Conservation (phyloP, 2,329 filamentous ascomycete species). For the Scedosporium aurantiacum region DNA sequence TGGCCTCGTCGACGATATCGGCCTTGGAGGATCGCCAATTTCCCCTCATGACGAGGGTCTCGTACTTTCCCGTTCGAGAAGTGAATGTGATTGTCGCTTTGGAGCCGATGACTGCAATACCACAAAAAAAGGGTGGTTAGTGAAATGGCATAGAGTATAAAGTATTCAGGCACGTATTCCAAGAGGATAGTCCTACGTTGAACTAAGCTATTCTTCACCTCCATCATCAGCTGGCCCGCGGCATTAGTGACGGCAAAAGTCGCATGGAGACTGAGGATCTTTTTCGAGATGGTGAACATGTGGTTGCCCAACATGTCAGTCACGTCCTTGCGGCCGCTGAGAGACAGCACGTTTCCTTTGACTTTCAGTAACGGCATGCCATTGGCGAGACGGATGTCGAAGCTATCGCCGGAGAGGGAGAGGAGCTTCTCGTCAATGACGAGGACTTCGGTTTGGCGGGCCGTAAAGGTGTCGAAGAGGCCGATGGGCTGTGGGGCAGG, state of each 20-base stretch:
- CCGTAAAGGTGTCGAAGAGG: constrained; percentile 27
- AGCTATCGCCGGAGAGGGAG: constrained; percentile 52
- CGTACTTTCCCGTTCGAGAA: constrained; percentile 30
- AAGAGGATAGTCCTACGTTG: constrained; percentile 23
- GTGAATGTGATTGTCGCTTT: constrained; percentile 48
- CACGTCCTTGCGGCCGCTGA: constrained; percentile 45
- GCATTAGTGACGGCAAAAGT: constrained; percentile 39
- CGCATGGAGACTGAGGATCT: constrained; percentile 36
- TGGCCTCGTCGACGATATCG: constrained; percentile 43
- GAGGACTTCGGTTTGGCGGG: constrained; percentile 33
- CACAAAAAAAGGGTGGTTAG: background rate
- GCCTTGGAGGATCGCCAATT: constrained; percentile 48
- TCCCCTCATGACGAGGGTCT: constrained; percentile 46
- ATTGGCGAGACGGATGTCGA: constrained; percentile 45
- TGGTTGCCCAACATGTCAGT: constrained; percentile 40
- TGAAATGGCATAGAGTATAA: background rate
- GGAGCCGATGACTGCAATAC: constrained; percentile 33
- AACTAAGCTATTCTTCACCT: constrained; percentile 42
- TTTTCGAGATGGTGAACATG: constrained; percentile 48
- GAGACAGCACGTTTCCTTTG: constrained; percentile 40
- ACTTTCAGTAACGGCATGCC: constrained; percentile 45
- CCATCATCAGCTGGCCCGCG: constrained; percentile 34
- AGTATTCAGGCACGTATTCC: background rate
- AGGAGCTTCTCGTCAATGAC: constrained; percentile 50
- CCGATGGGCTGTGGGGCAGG: constrained; percentile 23